Conservation (phyloP, 768 basidiomycete species). For the Amanita polypyramis region DNA sequence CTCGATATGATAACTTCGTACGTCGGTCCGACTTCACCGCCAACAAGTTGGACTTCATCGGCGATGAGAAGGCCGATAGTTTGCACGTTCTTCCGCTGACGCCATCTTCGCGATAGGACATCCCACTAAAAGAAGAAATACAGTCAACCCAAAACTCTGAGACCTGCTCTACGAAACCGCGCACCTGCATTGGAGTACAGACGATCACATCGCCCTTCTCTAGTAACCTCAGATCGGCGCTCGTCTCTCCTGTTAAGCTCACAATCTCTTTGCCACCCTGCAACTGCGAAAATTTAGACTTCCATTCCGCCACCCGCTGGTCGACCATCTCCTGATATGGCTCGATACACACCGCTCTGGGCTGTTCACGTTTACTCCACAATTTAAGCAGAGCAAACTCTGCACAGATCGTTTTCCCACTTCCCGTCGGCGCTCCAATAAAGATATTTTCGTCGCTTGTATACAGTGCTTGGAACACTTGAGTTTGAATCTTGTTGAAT, state of each 20-base stretch:
- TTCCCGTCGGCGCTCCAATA: conserved; percentile 93
- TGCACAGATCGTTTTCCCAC: conserved; percentile 95
- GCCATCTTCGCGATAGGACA: conserved; percentile 87
- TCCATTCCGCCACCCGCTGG: conserved; percentile 82
- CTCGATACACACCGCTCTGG: conserved; percentile 88
- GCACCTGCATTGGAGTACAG: conserved; percentile 83
- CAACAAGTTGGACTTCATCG: conserved; percentile 91
- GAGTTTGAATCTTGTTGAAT: conserved; percentile 99
- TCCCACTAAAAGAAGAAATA: conserved; percentile 62
- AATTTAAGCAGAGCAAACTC: conserved; percentile 93
- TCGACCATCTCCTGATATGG: conserved; percentile 99
- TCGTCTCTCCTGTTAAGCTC: conserved; percentile 89
- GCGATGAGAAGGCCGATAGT: conserved; percentile 88
- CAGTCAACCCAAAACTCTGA: conserved; percentile 6
- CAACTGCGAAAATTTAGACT: conserved; percentile 64
- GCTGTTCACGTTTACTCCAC: conserved; percentile 80
- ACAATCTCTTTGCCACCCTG: conserved; percentile 94
- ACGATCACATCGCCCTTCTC: conserved; percentile 91
- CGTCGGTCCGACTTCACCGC: conserved; percentile 90
- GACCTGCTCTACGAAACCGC: conserved; percentile 16
- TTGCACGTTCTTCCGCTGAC: conserved; percentile 94
- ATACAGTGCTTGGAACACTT: conserved; percentile 97
- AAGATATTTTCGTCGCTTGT: conserved; percentile 95
- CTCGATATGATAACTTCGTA: conserved; percentile 95
- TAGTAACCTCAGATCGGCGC: conserved; percentile 79